These are phyloP conservation scores for Clarireedia homoeocarpa DNA, from an alignment of 2,329 filamentous ascomycete species.

Conservation along the genomic window DNA sequence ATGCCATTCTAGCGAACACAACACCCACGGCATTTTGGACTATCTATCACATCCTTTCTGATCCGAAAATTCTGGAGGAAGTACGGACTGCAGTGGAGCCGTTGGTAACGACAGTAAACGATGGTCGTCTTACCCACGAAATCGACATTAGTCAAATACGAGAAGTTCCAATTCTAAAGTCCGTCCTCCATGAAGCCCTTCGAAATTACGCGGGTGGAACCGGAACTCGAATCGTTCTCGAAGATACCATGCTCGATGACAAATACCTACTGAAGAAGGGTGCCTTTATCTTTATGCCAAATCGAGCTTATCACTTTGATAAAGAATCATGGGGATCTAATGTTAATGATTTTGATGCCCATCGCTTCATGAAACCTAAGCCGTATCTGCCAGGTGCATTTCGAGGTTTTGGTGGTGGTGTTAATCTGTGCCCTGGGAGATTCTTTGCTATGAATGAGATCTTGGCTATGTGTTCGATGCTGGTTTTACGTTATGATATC, in stretches of 20 bases:
- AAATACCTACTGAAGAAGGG: neutral
- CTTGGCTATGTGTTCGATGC: neutral
- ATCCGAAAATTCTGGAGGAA: neutral
- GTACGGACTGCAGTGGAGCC: neutral
- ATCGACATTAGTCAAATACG: neutral
- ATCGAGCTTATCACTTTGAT: neutral
- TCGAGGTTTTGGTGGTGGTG: neutral
- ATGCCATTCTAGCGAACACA: neutral
- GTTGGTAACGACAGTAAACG: neutral
- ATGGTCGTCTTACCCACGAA: neutral
- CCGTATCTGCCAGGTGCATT: neutral
- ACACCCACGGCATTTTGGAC: neutral
- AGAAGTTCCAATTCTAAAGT: neutral
- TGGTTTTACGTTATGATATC: neutral
- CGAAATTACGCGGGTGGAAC: neutral
- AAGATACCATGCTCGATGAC: neutral
- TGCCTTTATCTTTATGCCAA: neutral
- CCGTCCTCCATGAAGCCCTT: neutral
- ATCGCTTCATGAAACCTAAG: neutral
- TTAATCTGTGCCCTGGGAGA: neutral
- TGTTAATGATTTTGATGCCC: neutral
- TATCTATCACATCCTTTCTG: neutral
- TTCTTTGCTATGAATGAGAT: slow-evolving; percentile 1
- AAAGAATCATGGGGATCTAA: neutral
- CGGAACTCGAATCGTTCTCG: neutral